Evolutionary conservation across 208 protist species (phyloP).

Genomic region (Trypanosoma conorhini): DNA sequence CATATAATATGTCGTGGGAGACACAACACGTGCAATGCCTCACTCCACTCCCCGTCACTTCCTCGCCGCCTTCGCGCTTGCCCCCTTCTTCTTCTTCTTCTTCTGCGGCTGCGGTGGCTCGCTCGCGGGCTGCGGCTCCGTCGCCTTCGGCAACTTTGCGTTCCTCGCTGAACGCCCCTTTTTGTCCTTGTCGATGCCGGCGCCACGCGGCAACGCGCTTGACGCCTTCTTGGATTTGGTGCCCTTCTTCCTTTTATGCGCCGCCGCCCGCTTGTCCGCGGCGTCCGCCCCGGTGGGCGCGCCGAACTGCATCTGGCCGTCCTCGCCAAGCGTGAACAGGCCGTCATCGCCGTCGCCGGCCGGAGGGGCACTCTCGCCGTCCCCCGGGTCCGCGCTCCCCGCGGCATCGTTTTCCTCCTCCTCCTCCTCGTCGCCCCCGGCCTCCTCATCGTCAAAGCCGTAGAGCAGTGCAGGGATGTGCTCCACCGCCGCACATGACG

Average conservation of each 20-base stretch:
- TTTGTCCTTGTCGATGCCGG: conserved; percentile 24
- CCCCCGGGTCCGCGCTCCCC: not conserved
- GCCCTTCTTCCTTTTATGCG: conserved; percentile 14
- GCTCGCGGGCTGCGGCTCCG: not conserved
- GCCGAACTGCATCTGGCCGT: conserved; percentile 47
- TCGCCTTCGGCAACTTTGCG: too few relatives aligned
- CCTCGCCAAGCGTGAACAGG: conserved; percentile 42
- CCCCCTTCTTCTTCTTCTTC: not conserved
- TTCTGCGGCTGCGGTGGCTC: not conserved
- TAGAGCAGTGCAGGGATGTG: conserved; percentile 81
- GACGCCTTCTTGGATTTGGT: conserved; percentile 17
- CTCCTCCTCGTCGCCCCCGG: conserved; percentile 26
- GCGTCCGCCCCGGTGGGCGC: not conserved
- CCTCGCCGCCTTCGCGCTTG: not conserved
- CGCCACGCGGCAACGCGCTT: not conserved
- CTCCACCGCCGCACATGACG: conserved; percentile 43
- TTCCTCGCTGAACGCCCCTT: not conserved
- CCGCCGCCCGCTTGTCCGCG: not conserved
- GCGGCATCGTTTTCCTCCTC: conserved; percentile 22
- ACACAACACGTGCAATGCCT: not conserved
- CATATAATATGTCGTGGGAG: not conserved
- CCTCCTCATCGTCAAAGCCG: conserved; percentile 45
- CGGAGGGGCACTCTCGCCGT: not conserved
- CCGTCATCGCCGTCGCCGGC: not conserved
- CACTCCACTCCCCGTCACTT: not conserved